Evolutionary conservation across 2,329 filamentous ascomycete species (phyloP).

Genomic region (Microdochium bolleyi): DNA sequence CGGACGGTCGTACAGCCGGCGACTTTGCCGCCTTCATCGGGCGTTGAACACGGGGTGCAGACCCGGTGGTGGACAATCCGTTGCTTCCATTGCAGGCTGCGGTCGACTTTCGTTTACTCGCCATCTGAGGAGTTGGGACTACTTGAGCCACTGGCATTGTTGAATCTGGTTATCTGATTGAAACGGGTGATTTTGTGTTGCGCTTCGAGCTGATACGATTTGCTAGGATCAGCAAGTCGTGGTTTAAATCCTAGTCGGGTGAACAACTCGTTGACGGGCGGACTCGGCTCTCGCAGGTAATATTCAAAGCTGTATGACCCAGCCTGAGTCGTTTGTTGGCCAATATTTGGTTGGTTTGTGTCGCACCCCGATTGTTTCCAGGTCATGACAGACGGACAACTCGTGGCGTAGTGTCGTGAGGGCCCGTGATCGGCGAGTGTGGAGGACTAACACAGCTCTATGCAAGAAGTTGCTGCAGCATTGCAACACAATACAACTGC

Average conservation of each 20-base stretch:
- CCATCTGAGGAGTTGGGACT: not conserved
- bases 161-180: not conserved
- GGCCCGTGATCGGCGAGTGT: not conserved
- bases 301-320: not conserved
- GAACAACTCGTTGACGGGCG: not conserved
- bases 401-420: not conserved
- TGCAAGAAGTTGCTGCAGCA: not conserved
- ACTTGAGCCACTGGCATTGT: not conserved
- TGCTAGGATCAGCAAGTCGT: not conserved
- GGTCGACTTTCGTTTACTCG: not conserved
- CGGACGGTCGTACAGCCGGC: not conserved
- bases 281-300: not conserved
- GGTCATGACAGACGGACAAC: not conserved
- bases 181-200: not conserved
- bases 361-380: not conserved
- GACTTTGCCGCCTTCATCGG: not conserved
- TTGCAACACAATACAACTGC: not conserved
- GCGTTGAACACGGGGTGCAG: not conserved
- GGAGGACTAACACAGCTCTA: not conserved
- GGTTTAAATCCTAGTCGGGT: not conserved
- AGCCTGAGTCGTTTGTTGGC: not conserved
- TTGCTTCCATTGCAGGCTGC: not conserved
- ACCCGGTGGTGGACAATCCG: no score
- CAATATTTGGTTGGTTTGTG: not conserved
- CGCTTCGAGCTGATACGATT: not conserved